These are phyloP conservation scores for Lyophyllum atratum DNA, from an alignment of 768 basidiomycete species.

Conservation along the genomic window DNA sequence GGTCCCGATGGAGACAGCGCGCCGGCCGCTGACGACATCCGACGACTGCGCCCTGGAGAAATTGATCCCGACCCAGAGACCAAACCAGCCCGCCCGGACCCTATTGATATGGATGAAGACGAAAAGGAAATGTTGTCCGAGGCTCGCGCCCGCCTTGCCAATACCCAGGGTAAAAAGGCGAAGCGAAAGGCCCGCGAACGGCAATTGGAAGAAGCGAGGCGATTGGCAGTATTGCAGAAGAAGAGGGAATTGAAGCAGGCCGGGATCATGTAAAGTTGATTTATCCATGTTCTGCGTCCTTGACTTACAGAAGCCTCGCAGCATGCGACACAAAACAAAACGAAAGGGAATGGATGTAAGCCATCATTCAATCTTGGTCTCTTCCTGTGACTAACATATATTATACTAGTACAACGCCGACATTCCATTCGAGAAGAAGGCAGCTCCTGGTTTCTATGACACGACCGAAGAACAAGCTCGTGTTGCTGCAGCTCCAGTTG, in stretches of 20 bases:
- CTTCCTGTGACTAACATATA: neutral
- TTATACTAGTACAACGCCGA: conserved; percentile 87
- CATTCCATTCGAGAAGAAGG: conserved; percentile 97
- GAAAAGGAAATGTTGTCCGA: conserved; percentile 99
- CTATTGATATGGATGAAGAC: conserved; percentile 99
- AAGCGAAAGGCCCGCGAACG: conserved; percentile 98
- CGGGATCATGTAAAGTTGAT: conserved; percentile 79
- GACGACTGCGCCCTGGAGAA: conserved; percentile 89
- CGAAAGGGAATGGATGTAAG: conserved; percentile 97
- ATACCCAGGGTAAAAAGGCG: conserved; percentile 99
- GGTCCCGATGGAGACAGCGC: conserved; percentile 81
- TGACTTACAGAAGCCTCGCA: conserved; percentile 25
- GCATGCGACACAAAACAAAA: conserved; percentile 93
- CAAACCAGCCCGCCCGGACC: conserved; percentile 96
- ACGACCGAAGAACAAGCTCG: conserved; percentile 92
- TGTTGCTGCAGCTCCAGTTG: conserved; percentile 84
- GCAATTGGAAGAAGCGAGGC: conserved; percentile 93
- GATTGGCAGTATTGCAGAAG: conserved; percentile 95
- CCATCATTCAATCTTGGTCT: conserved; percentile 14
- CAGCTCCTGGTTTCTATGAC: conserved; percentile 96
- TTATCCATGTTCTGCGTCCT: conserved; percentile 1
- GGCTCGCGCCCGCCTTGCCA: conserved; percentile 95
- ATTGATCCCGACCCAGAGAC: conserved; percentile 99
- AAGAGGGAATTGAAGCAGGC: conserved; percentile 97
- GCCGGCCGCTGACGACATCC: conserved; percentile 91